Percentiles rank a stretch among this genome's conserved stretches.
Evolutionary conservation across 192 early-diverging fungal genomes (phyloP).

Genomic region (Spinellus fusiger): DNA sequence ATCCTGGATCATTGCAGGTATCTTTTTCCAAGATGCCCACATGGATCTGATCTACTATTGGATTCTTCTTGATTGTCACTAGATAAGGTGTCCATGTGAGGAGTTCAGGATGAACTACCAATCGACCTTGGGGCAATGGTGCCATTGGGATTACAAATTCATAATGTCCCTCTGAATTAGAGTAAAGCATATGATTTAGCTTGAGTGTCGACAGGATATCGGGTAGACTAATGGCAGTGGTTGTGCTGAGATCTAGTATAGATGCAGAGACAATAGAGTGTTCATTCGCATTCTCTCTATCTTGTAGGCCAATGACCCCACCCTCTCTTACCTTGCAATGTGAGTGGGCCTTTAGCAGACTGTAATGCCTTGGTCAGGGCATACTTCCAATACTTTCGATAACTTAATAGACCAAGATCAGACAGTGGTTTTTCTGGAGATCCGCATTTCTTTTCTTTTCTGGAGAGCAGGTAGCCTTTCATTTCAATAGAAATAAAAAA

Average conservation of each 20-base stretch:
- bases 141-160: not conserved
- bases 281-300: no score
- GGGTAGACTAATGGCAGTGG: not conserved
- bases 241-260: not conserved
- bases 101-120: not conserved
- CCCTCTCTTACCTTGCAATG: not conserved
- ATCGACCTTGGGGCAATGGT: not conserved
- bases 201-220: not conserved
- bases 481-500: not conserved
- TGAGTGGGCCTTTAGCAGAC: not conserved
- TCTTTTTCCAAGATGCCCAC: no score
- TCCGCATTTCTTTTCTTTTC: conserved; percentile 69
- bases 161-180: not conserved
- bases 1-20: no score
- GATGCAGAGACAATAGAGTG: no score
- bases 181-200: not conserved
- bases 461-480: conserved; percentile 70
- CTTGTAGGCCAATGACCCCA: no score
- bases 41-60: no score
- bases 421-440: conserved; percentile 90
- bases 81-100: conserved; percentile 4
- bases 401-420: conserved; percentile 80
- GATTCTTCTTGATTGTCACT: conserved; percentile 1
- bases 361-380: not conserved
- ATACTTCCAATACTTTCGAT: conserved; percentile 76